These are phyloP conservation scores for Globisporangium solare DNA, from an alignment of 352 stramenopile species.

Conservation along the genomic window DNA sequence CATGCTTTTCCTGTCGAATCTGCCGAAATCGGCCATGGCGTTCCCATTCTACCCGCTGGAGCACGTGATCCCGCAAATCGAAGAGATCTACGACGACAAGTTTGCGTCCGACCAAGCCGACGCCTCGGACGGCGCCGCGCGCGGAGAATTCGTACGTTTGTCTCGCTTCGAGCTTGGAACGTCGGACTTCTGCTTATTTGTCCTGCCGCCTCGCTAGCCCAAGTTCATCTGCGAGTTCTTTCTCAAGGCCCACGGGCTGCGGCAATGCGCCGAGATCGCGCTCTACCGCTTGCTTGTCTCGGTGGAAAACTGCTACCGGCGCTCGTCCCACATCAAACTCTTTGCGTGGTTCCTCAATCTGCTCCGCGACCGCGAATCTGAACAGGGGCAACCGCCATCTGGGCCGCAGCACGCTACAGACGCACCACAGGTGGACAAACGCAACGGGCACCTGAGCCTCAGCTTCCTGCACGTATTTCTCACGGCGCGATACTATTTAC, in stretches of 20 bases:
- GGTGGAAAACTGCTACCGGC: conserved; percentile 47
- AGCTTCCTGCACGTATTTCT: conserved; percentile 70
- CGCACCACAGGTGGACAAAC: conserved; percentile 9
- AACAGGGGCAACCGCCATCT: background rate
- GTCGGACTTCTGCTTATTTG: background rate
- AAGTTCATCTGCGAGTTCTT: conserved; percentile 74
- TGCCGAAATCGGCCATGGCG: conserved; percentile 65
- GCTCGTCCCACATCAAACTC: conserved; percentile 47
- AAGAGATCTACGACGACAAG: conserved; percentile 79
- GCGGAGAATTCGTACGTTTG: conserved; percentile 40
- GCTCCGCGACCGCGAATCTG: conserved; percentile 16
- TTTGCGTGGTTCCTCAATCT: conserved; percentile 67
- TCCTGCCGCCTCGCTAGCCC: conserved; percentile 19
- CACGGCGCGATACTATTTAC: conserved; percentile 40
- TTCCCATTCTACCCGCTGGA: conserved; percentile 59
- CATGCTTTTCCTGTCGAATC: conserved; percentile 61
- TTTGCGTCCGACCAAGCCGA: conserved; percentile 53
- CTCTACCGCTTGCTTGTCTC: conserved; percentile 72
- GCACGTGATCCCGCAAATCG: conserved; percentile 49
- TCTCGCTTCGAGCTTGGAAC: background rate
- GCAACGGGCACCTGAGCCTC: conserved; percentile 36
- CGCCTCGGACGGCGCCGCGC: conserved; percentile 51
- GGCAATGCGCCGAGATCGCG: conserved; percentile 58
- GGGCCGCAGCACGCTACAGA: background rate
- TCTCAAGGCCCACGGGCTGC: conserved; percentile 56